A percentile compares a stretch with the other conserved stretches of the same genome.
phyloP scores from a whole-genome alignment of 495 filamentous ascomycete genomes.

The Rostrohypoxylon terebratum region DNA sequence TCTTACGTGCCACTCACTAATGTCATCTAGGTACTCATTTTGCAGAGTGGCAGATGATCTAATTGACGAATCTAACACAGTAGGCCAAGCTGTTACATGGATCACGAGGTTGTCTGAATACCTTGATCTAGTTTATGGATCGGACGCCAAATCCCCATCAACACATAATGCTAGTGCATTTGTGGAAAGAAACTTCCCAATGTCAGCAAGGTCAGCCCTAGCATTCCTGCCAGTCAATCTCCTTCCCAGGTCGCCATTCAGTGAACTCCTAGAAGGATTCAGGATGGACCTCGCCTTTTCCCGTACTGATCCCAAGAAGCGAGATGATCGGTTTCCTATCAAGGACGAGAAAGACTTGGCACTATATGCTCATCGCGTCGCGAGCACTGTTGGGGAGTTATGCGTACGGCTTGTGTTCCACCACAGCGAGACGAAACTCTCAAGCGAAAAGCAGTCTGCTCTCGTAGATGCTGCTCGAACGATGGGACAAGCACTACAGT shows the following conservation, averaged over 20 bases:
- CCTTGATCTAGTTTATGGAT: constrained; percentile 59
- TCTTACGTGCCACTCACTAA: constrained; percentile 33
- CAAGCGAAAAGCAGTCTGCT: constrained; percentile 35
- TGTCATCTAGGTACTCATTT: constrained; percentile 68
- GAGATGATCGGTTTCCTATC: constrained; percentile 62
- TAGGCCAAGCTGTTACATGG: constrained; percentile 61
- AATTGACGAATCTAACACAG: constrained; percentile 66
- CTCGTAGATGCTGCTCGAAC: constrained; percentile 62
- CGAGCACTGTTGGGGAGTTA: constrained; percentile 74
- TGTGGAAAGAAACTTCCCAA: constrained; percentile 60
- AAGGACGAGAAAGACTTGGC: constrained; percentile 65
- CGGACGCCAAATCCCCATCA: constrained; percentile 1
- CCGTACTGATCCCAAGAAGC: constrained; percentile 3
- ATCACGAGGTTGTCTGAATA: constrained; percentile 63
- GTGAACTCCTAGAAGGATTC: constrained; percentile 71
- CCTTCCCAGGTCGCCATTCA: constrained; percentile 65
- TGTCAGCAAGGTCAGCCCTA: constrained; percentile 59
- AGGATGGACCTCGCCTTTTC: constrained; percentile 69
- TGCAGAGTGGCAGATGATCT: constrained; percentile 78
- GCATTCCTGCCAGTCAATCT: constrained; percentile 65
- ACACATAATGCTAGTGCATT: constrained; percentile 46
- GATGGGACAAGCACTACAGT: constrained; percentile 77
- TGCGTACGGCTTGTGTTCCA: constrained; percentile 71
- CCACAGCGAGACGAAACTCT: constrained; percentile 54
- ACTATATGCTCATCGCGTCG: constrained; percentile 69